Evolutionary conservation across 768 basidiomycete species (phyloP), one percentile per base, ranked within the genome.

Genomic region (Collybia sp.): DNA sequence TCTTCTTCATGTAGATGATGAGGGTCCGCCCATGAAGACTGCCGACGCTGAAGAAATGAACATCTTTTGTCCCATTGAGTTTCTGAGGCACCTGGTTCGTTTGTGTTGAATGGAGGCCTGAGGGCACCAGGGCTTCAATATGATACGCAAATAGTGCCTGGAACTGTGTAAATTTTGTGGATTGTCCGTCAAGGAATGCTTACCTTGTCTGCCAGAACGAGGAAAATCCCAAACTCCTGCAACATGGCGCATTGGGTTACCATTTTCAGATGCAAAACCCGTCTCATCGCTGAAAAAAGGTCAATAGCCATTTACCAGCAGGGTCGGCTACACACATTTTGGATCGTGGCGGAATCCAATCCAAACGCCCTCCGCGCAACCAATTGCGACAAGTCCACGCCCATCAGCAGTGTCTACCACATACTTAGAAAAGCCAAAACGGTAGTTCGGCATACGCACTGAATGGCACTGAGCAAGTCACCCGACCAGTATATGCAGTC

Each of bases 311-410:
- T n/a, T 10, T 13, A 37, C 10, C n/a, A 37, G 3, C 17, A 37
- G 5, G 18, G 5, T 31, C 30, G 43, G 50, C 47, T 19, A 15
- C 83, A 49, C 62, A 92, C 91, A 93, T 60, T 77, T 72, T 2
- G 93, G 85, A 63, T 95, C 88, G 52, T 91, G 88, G 34, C 91
- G 80, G 67, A 93, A 88, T 0, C 95, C 95, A 57, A 98, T 96
- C 91, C 93, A 99, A 5, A 98, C 92, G 30, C 96, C 96, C 58
- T 96, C 93, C 0, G 88, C 85, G 63, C 93, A 96, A 6, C 94
- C 96, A 54, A 97, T 84, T 0, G 94, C 92, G 34, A 97, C 88
- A 12, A 99, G 74, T 11, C 82, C 82, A 18, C 92, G 81, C 5
- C 86, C 85, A 59, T 97, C 93, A 5, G 83, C 71, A 5, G 93